These are phyloP conservation scores for Onygena corvina DNA, from an alignment of 2,329 filamentous ascomycete species.

Conservation along the genomic window DNA sequence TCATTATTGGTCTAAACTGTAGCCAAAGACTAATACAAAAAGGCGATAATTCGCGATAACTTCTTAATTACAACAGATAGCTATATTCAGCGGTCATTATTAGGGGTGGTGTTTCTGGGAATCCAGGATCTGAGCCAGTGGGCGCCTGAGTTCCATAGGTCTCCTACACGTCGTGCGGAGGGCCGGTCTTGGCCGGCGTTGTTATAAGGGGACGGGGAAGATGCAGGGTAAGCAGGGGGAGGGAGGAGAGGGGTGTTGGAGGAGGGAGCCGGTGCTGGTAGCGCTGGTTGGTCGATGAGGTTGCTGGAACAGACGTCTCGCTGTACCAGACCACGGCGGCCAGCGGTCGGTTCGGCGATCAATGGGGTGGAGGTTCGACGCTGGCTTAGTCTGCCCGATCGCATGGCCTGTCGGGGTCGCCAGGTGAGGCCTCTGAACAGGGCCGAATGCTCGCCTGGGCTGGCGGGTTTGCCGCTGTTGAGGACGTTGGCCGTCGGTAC, in stretches of 20 bases:
- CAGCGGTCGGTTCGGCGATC: background rate
- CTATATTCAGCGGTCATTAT: background rate
- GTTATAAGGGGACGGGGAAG: background rate
- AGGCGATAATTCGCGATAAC: background rate
- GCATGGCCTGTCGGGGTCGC: background rate
- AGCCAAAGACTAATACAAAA: background rate
- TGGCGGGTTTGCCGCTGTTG: background rate
- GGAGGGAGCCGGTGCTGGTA: no score
- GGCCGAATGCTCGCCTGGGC: background rate
- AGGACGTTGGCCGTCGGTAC: background rate
- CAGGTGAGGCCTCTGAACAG: background rate
- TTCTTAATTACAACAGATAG: background rate
- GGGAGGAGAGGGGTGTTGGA: no score
- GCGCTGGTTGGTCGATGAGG: background rate
- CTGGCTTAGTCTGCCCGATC: background rate
- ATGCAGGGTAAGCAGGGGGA: no score
- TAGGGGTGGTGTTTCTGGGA: background rate
- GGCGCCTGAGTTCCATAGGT: background rate
- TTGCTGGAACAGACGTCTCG: conserved; percentile 3
- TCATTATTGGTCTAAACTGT: background rate
- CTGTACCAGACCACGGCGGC: background rate
- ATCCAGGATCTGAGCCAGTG: background rate
- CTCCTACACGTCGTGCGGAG: background rate
- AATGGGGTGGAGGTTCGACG: conserved; percentile 5
- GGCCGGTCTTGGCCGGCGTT: background rate